Evolutionary conservation across 83 land plant species (phyloP).

Genomic region (Picea abies): DNA sequence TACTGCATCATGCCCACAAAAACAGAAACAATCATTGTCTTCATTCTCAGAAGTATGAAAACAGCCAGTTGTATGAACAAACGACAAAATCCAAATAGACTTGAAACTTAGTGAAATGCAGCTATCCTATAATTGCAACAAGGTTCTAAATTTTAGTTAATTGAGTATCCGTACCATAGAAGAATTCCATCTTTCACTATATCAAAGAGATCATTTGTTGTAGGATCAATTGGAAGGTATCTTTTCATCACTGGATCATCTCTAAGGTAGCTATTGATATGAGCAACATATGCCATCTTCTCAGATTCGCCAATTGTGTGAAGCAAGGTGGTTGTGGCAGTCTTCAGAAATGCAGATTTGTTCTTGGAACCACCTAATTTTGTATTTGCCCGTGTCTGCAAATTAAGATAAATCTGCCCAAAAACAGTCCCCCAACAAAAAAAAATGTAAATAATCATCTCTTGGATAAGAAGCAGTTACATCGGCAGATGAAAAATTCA

Average conservation of each 20-base stretch:
- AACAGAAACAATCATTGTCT: neutral
- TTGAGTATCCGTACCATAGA: constrained; percentile 63
- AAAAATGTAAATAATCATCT: neutral
- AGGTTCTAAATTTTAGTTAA: neutral
- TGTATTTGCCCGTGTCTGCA: constrained; percentile 58
- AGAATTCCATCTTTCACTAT: constrained; percentile 93
- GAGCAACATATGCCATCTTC: no score
- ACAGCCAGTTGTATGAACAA: neutral
- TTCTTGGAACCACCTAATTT: constrained; percentile 51
- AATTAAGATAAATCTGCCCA: constrained; percentile 70
- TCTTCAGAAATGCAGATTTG: constrained; percentile 65
- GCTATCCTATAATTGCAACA: neutral
- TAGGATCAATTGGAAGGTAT: constrained; percentile 78
- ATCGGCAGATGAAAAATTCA: neutral
- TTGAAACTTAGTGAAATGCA: neutral
- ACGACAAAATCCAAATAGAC: neutral
- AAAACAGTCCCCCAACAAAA: neutral
- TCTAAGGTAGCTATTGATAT: no score
- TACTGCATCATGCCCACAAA: constrained; percentile 48
- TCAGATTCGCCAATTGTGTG: no score
- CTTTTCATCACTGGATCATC: constrained; percentile 73
- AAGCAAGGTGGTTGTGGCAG: constrained; percentile 66
- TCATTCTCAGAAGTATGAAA: neutral
- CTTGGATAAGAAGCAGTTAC: neutral
- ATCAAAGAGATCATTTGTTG: constrained; percentile 64